Evolutionary conservation across 148 eudicot species (phyloP), one percentile per base, ranked within the genome.

Genomic region (Dysphania ambrosioides): DNA sequence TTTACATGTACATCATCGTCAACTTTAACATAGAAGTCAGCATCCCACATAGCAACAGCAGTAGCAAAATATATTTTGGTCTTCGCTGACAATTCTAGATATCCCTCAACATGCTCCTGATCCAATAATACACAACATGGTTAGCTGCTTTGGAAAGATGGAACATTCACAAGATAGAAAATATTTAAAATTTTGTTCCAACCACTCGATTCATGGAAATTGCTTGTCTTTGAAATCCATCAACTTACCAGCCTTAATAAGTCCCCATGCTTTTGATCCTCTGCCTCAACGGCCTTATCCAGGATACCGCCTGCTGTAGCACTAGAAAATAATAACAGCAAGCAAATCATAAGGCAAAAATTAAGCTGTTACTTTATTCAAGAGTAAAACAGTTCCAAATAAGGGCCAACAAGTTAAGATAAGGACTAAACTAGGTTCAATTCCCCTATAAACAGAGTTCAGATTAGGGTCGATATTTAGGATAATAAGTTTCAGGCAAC

Each of bases 1-100:
- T 91, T 91, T 80, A 91, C 97, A 83, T 91, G 97, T 31, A 91
- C 91, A 64, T 91, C 97, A 72, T 91, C 97, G 51, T 91, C 97
- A 70, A 91, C 97, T 81, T 91, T 91, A 69, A 91, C 88, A 77
- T 91, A 91, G 73, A 87, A 91, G 75, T 91, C 93, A 0, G 97
- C 97, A 83, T 91, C 97, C 97, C 97, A 91, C 78, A 85, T 38
- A 65, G 89, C 82, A 74, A 87, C 91, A 38, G 93, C 97, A 23
- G 91, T 91, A 23, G 97, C 82, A 77, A 91, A 91, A 78, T 89
- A 91, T 49, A 74, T 79, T 80, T 89, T 91, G 26, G 97, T 91
- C 83, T 91, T 91, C 36, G 90, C 90, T 41, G 97, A 91, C 76
- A 91, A 77, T 84, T 91, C 97, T 59, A 91, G 91, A 83, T 91